Percentiles rank a stretch among this genome's conserved stretches.
phyloP scores from a whole-genome alignment of 192 early-diverging fungal species.

The Funneliformis geosporum region DNA sequence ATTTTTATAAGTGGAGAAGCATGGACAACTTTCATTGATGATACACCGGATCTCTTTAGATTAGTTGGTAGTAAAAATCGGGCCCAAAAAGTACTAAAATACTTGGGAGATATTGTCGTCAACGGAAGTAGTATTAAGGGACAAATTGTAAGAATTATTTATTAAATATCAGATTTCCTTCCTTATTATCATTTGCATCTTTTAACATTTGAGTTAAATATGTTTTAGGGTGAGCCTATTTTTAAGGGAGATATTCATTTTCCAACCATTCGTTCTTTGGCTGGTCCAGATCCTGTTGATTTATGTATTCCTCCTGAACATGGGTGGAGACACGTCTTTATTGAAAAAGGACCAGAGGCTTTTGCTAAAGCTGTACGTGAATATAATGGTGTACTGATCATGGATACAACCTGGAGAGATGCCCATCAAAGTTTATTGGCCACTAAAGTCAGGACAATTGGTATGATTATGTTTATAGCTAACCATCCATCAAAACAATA shows the following conservation, averaged over 20 bases:
- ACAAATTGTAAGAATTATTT: slow-evolving; percentile 58
- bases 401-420: slow-evolving; percentile 98
- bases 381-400: slow-evolving; percentile 86
- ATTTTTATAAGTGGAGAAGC: slow-evolving; percentile 80
- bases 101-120: slow-evolving; percentile 88
- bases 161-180: neutral
- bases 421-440: slow-evolving; percentile 95
- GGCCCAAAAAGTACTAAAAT: slow-evolving; percentile 84
- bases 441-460: slow-evolving; percentile 93
- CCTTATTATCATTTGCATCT: neutral
- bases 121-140: slow-evolving; percentile 93
- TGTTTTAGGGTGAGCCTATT: slow-evolving; percentile 61
- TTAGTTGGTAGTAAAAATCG: slow-evolving; percentile 78
- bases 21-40: slow-evolving; percentile 99
- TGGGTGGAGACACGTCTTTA: slow-evolving; percentile 89
- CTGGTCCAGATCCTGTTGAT: slow-evolving; percentile 54
- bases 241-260: slow-evolving; percentile 65
- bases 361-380: slow-evolving; percentile 90
- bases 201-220: neutral
- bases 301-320: slow-evolving; percentile 58
- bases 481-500: neutral
- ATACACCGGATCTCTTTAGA: slow-evolving; percentile 89
- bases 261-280: slow-evolving; percentile 55
- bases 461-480: slow-evolving; percentile 56
- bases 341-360: slow-evolving; percentile 83